A percentile compares a stretch with the other conserved stretches of the same genome.
Evolutionary conservation across 2,329 filamentous ascomycete species (phyloP).

Genomic region (Didymella sp.): DNA sequence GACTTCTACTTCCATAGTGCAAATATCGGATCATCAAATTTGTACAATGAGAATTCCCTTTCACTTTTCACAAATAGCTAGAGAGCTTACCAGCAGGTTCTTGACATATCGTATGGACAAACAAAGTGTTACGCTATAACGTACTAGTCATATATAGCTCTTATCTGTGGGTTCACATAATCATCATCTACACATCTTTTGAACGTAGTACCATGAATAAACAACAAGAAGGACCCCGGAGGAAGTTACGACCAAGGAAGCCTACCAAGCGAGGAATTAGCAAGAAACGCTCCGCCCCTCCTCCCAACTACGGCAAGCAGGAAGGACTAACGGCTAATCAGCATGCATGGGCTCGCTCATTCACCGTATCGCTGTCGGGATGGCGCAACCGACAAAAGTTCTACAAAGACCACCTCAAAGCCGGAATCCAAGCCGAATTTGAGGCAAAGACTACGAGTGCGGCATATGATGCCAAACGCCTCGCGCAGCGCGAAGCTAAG

Average conservation of each 20-base stretch:
- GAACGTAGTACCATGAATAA: neutral
- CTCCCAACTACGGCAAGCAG: neutral
- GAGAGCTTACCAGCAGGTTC: neutral
- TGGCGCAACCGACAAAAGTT: neutral
- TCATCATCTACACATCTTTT: neutral
- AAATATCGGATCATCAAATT: neutral
- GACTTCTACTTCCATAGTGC: neutral
- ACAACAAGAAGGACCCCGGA: neutral
- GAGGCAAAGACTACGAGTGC: neutral
- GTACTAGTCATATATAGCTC: neutral
- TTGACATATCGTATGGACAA: neutral
- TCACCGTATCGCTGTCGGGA: conserved; percentile 2
- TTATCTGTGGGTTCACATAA: neutral
- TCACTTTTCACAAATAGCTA: neutral
- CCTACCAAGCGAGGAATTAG: neutral
- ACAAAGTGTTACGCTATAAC: neutral
- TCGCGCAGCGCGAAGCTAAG: neutral
- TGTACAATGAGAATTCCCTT: neutral
- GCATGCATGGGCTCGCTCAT: neutral
- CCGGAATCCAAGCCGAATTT: neutral
- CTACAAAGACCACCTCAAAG: neutral
- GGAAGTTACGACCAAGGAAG: neutral
- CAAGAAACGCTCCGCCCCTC: neutral
- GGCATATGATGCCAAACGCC: neutral
- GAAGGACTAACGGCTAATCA: neutral